A percentile compares a stretch with the other conserved stretches of the same genome.
Conservation (phyloP, 2,329 filamentous ascomycete genomes). For the Colletotrichum sp. region DNA sequence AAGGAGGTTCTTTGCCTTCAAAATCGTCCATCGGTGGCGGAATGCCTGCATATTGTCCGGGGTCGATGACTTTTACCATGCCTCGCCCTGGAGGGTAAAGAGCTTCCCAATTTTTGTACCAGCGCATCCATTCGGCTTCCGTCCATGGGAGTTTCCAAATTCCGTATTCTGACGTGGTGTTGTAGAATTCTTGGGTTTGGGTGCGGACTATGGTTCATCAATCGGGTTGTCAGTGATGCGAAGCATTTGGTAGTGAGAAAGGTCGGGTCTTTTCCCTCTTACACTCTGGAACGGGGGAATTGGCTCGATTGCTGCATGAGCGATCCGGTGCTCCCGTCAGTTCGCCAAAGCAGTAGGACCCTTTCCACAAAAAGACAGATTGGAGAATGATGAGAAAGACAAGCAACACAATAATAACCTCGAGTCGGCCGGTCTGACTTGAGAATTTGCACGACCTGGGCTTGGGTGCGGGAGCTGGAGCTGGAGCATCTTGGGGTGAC, state of each 20-base stretch:
- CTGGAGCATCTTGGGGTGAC: too few relatives aligned
- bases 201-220: background rate
- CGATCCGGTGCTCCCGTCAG: background rate
- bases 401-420: background rate
- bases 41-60: background rate
- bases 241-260: background rate
- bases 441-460: background rate
- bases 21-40: background rate
- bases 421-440: background rate
- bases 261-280: background rate
- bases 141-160: background rate
- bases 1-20: background rate
- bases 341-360: background rate
- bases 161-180: background rate
- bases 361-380: background rate
- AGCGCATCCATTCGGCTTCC: background rate
- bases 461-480: background rate
- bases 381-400: background rate
- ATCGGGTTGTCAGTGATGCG: background rate
- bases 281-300: background rate
- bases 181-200: fast-evolving
- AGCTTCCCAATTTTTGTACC: background rate
- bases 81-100: background rate
- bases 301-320: background rate
- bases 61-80: background rate